These are phyloP conservation scores for Penicillium nordicum DNA, from an alignment of 2,329 filamentous ascomycete genomes.

Conservation along the genomic window DNA sequence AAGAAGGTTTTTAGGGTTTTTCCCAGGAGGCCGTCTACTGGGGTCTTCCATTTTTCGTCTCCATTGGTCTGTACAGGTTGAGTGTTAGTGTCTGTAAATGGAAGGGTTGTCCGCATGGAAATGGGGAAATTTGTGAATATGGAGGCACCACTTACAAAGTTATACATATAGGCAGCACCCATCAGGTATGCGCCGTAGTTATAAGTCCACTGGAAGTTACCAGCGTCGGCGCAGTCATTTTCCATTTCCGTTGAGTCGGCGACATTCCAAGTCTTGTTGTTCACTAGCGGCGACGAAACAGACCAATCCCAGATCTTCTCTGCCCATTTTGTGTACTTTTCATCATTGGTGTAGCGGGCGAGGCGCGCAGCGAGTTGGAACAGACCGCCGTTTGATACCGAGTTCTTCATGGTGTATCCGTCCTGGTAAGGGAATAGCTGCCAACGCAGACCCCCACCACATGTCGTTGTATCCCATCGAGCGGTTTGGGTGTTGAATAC, in stretches of 20 bases:
- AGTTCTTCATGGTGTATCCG: conserved; percentile 80
- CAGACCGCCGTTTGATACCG: conserved; percentile 75
- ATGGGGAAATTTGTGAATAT: too few species aligned
- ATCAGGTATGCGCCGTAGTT: conserved; percentile 59
- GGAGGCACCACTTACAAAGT: conserved; percentile 46
- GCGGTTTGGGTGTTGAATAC: conserved; percentile 67
- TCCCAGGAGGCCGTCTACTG: conserved; percentile 55
- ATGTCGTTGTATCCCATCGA: conserved; percentile 67
- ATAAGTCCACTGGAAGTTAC: conserved; percentile 65
- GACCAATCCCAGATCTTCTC: conserved; percentile 63
- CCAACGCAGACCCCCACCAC: conserved; percentile 72
- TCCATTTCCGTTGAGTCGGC: conserved; percentile 61
- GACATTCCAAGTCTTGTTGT: conserved; percentile 57
- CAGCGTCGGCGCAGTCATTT: conserved; percentile 55
- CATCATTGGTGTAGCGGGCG: conserved; percentile 61
- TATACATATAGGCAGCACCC: conserved; percentile 67
- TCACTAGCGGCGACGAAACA: conserved; percentile 54
- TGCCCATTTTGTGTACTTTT: conserved; percentile 62
- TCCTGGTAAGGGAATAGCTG: conserved; percentile 76
- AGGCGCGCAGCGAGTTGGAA: conserved; percentile 77
- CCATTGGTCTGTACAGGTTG: conserved; percentile 44
- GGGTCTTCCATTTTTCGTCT: conserved; percentile 53
- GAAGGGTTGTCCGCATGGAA: not conserved
- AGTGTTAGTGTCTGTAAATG: not conserved
- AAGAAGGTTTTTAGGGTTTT: conserved; percentile 52